Percentiles rank a stretch among this genome's conserved stretches.
Evolutionary conservation across 2,329 filamentous ascomycete genomes (phyloP).

Genomic region (Macroventuria anomochaeta): DNA sequence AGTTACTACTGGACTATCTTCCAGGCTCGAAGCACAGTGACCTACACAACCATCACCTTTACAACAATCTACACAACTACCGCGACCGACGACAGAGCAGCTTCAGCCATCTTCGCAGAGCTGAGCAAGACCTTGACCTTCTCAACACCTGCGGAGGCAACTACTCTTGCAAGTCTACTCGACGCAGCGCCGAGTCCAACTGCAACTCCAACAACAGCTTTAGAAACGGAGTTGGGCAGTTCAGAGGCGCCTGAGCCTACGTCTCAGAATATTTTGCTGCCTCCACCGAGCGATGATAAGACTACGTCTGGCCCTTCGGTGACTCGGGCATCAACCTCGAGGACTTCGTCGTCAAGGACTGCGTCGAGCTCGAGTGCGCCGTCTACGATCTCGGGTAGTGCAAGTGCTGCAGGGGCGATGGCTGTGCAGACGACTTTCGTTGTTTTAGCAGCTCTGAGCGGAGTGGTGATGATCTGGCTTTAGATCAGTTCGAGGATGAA

Average conservation of each 20-base stretch:
- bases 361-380: neutral
- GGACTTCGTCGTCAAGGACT: neutral
- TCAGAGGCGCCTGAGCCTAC: neutral
- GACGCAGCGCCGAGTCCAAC: constrained; percentile 7
- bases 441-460: neutral
- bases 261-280: neutral
- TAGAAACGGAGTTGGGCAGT: neutral
- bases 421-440: neutral
- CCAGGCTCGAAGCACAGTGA: constrained; percentile 18
- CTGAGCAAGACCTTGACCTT: constrained; percentile 21
- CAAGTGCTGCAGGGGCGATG: neutral
- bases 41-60: constrained; percentile 19
- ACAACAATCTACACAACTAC: constrained; percentile 27
- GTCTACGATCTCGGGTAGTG: neutral
- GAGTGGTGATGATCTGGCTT: constrained; percentile 4
- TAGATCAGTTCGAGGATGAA: neutral
- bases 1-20: constrained; percentile 24
- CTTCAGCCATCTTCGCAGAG: constrained; percentile 16
- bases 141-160: constrained; percentile 18
- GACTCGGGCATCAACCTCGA: neutral
- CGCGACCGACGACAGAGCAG: constrained; percentile 18
- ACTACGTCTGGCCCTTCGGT: neutral
- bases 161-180: constrained; percentile 10
- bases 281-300: neutral
- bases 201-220: neutral